Evolutionary conservation across 1,139 yeast genomes (phyloP), one percentile per base, ranked within the genome.

Genomic region (Yamadazyma atmosphaerica): DNA sequence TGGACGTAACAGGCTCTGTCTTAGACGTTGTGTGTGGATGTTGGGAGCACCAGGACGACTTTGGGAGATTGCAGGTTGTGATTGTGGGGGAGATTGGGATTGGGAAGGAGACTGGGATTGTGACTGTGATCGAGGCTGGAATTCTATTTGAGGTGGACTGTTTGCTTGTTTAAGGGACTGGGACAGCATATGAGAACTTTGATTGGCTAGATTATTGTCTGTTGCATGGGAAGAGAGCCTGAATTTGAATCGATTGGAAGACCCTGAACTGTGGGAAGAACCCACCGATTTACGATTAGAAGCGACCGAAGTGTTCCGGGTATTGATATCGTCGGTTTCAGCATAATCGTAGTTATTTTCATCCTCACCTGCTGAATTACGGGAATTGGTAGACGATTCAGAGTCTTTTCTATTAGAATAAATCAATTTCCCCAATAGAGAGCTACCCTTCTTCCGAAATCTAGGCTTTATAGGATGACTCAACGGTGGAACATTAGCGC

Each of bases 391-490:
- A 1, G 52, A 40, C n/a, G 50, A 28, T 10, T 63, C 68, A 12
- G 63, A 58, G 32, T 72, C 77, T 44, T 72, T 68, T 23, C 76
- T 37, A 34, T 46, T 62, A 1, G 74, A 61, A 46, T 68, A 68
- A 13, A 76, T 73, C 41, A 74, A 62, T 48, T 76, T 75, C 3
- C 79, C 79, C 35, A 75, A 61, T 28, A 77, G 55, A 2, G 74
- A 62, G 14, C 63, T 57, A 35, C 70, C 66, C 54, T 72, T 71
- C 47, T 68, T 70, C 46, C 61, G 63, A 51, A 72, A 70, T 37
- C 66, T 61, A 0, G 81, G 81, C 46, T 69, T 74, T 13, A 76
- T 68, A 2, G 82, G 81, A 15, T 72, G 77, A 10, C 62, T 50
- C 33, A 74, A 61, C 1, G 82, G 81, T 1, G 83, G 81, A 1